These are phyloP conservation scores for Pleoardoris graminearum DNA, from an alignment of 2,329 filamentous ascomycete species.

Conservation along the genomic window DNA sequence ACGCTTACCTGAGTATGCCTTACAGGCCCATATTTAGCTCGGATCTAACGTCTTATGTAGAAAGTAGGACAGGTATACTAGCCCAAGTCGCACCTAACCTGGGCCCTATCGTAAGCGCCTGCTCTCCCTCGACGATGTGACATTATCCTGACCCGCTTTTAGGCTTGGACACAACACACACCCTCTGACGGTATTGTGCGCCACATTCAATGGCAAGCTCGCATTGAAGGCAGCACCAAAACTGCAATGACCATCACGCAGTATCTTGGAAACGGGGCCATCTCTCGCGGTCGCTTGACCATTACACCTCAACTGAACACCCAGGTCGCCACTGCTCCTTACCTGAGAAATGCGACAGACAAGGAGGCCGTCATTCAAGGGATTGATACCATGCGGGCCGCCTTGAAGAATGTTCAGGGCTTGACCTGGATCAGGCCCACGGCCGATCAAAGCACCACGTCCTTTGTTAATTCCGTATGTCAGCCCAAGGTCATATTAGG, in stretches of 20 bases:
- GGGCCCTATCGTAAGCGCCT: constrained; percentile 52
- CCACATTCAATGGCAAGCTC: constrained; percentile 66
- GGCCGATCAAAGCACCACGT: constrained; percentile 53
- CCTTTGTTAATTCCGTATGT: constrained; percentile 54
- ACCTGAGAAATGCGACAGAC: constrained; percentile 60
- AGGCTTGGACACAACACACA: constrained; percentile 59
- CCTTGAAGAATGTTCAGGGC: constrained; percentile 55
- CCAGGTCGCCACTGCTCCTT: constrained; percentile 60
- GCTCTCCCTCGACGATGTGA: not conserved
- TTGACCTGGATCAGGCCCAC: constrained; percentile 59
- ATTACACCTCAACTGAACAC: constrained; percentile 61
- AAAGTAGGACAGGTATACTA: constrained; percentile 58
- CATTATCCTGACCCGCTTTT: not conserved
- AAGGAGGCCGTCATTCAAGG: constrained; percentile 62
- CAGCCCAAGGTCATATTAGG: not conserved
- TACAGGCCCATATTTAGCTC: not conserved
- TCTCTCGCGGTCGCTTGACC: constrained; percentile 62
- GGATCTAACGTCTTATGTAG: constrained; percentile 14
- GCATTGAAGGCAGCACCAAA: constrained; percentile 55
- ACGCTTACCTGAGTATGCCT: constrained; percentile 40
- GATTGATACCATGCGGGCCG: constrained; percentile 60
- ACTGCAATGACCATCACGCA: constrained; percentile 46
- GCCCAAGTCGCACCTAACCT: constrained; percentile 66
- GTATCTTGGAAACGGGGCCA: constrained; percentile 64
- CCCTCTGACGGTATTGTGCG: constrained; percentile 61